Base-by-base conservation (phyloP, 768 basidiomycete species). In the Termitomyces sp. region DNA sequence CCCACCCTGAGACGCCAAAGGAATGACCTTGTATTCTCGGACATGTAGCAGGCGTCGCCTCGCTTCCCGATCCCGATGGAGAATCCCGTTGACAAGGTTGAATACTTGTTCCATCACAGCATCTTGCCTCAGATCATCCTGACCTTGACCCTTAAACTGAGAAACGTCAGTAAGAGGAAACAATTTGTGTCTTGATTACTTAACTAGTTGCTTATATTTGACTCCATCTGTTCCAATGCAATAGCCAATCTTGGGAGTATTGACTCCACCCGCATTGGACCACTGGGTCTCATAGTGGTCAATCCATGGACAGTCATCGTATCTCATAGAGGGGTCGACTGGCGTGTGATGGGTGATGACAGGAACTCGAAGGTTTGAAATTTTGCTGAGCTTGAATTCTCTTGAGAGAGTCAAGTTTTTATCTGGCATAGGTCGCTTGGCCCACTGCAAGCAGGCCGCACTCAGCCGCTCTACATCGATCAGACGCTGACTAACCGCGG, bases 51-150 rank as follows among this genome's bases (percentile, higher is more conserved):
- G 74, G 10, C 97, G 86, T 53, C 82, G 80, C 52, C 81, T 79
- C 0, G 95, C 94, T 64, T 91, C 86, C 33, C 86, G 79, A 69
- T 99, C 94, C 18, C 77, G 78, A 2, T 67, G 67, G 16, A 99
- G 80, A 2, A 98, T 81, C 9, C 81, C 72, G 62, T 98, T 98
- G 56, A 95, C 89, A 20, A 98, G 79, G 20, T 85, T 84, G 66
- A 99, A 99, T 2, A 97, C 93, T 72, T 99, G 97, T 67, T 98
- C 93, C 95, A 99, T 98, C 53, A 98, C 94, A 0, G 95, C 95
- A 68, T 99, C 97, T 72, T 99, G 97, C 40, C 97, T 87, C 46
- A 97, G 70, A 66, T 99, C 97, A 64, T 99, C 97, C 10, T 84
- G 79, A 9, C 89, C 89, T 74, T 90, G 85, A 4, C 93, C 93